phyloP scores from a whole-genome alignment of 441 rosid genomes.

The Bocquillonia castaneifolia region DNA sequence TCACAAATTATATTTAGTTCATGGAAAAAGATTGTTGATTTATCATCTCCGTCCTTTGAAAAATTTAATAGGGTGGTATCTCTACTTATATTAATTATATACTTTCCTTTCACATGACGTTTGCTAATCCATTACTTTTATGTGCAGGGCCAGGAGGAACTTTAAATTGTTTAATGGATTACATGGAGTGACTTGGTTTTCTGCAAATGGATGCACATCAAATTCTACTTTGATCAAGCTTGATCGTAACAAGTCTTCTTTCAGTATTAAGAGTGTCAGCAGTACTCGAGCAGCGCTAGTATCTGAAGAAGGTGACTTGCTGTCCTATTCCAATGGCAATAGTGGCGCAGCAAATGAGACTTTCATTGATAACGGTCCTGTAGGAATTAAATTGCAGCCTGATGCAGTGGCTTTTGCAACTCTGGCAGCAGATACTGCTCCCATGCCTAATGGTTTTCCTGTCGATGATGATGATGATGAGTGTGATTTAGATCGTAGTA shows the following conservation, averaged over 20 bases:
- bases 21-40: neutral
- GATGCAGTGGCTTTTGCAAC: constrained; percentile 45
- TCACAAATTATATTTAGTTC: neutral
- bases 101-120: neutral
- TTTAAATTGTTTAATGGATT: constrained; percentile 39
- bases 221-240: constrained; percentile 24
- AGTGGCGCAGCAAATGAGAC: constrained; percentile 26
- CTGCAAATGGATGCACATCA: constrained; percentile 25
- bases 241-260: constrained; percentile 31
- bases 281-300: constrained; percentile 46
- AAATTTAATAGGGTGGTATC: neutral
- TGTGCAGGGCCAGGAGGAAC: constrained; percentile 39
- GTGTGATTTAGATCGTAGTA: constrained; percentile 63
- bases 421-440: constrained; percentile 45
- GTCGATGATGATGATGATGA: constrained; percentile 43
- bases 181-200: constrained; percentile 26
- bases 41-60: neutral
- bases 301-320: constrained; percentile 59
- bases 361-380: constrained; percentile 27
- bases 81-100: neutral
- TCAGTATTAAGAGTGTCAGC: constrained; percentile 32
- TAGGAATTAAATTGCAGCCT: constrained; percentile 31
- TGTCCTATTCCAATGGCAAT: constrained; percentile 39
- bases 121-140: constrained; percentile 10
- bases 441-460: constrained; percentile 36